Evolutionary conservation across 768 basidiomycete genomes (phyloP).

Genomic region (Termitomyces sp.): DNA sequence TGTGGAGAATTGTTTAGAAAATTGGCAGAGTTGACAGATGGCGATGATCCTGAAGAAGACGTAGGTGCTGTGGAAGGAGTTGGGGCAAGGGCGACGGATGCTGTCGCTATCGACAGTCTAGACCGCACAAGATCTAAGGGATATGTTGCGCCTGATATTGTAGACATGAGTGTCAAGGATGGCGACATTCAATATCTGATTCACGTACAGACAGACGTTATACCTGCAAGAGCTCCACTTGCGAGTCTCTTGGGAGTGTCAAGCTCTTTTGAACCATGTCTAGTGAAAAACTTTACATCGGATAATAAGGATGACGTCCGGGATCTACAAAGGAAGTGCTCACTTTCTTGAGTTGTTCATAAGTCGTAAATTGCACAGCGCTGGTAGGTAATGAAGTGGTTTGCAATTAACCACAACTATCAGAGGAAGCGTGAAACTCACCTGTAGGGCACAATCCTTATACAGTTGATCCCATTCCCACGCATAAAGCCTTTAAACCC

Average conservation of each 20-base stretch:
- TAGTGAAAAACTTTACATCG: slow-evolving; percentile 59
- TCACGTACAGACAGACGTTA: slow-evolving; percentile 86
- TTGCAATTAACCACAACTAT: not conserved
- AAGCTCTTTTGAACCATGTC: slow-evolving; percentile 63
- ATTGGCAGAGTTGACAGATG: slow-evolving; percentile 20
- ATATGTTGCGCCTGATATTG: slow-evolving; percentile 67
- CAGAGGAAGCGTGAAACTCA: slow-evolving; percentile 18
- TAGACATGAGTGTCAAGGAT: not conserved
- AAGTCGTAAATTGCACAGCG: slow-evolving; percentile 82
- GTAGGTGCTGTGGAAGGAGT: slow-evolving; percentile 7
- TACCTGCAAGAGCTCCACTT: slow-evolving; percentile 88
- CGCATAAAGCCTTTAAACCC: slow-evolving; percentile 92
- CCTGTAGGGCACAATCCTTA: slow-evolving; percentile 90
- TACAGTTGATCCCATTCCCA: slow-evolving; percentile 84
- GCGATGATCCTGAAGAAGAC: slow-evolving; percentile 10
- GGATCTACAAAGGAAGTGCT: slow-evolving; percentile 8
- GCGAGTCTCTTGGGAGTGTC: slow-evolving; percentile 86
- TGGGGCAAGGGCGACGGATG: slow-evolving; percentile 50
- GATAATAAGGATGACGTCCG: slow-evolving; percentile 25
- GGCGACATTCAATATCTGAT: slow-evolving; percentile 14
- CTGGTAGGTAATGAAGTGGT: slow-evolving; percentile 27
- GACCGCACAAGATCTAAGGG: slow-evolving; percentile 93
- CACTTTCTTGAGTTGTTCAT: slow-evolving; percentile 88
- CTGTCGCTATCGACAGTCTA: slow-evolving; percentile 88
- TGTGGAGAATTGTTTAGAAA: slow-evolving; percentile 21